Evolutionary conservation across 805 yeast species (phyloP).

Genomic region (Candida montana): DNA sequence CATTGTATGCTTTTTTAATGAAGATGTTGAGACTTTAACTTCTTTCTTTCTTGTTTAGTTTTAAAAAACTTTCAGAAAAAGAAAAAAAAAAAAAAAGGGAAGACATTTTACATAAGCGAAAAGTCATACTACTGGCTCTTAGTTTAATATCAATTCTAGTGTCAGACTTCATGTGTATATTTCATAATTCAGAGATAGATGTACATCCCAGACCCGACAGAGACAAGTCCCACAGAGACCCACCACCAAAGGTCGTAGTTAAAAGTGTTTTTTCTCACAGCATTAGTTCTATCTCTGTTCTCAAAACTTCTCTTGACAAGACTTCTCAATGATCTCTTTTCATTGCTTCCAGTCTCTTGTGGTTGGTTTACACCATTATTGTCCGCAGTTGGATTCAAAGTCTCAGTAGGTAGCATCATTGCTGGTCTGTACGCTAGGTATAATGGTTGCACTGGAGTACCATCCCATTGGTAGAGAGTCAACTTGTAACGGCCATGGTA

Average conservation of each 20-base stretch:
- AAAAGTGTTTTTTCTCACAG: slow-evolving; percentile 37
- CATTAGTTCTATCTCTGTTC: slow-evolving; percentile 74
- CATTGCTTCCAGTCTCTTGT: slow-evolving; percentile 26
- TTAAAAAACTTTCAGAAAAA: background rate
- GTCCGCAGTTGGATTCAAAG: slow-evolving; percentile 76
- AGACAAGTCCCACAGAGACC: slow-evolving; percentile 40
- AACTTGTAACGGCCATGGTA: slow-evolving; percentile 83
- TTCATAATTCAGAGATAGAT: slow-evolving; percentile 5
- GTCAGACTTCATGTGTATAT: too few relatives aligned
- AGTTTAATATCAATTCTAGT: too few relatives aligned
- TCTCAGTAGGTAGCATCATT: slow-evolving; percentile 88
- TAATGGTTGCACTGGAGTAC: slow-evolving; percentile 77
- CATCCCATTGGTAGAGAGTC: slow-evolving; percentile 71
- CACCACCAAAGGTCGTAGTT: slow-evolving; percentile 55
- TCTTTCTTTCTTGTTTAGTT: background rate
- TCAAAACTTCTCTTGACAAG: slow-evolving; percentile 70
- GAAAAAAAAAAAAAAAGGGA: background rate
- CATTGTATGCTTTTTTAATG: too few relatives aligned
- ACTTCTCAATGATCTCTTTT: slow-evolving; percentile 32
- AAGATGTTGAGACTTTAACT: background rate
- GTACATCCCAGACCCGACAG: slow-evolving; percentile 37
- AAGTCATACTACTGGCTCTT: too few relatives aligned
- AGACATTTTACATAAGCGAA: background rate
- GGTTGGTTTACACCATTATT: slow-evolving; percentile 22
- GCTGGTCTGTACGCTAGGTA: slow-evolving; percentile 93